Percentiles rank a stretch among this genome's conserved stretches.
phyloP scores from a whole-genome alignment of 805 yeast genomes.

The Teunomyces atbi region DNA sequence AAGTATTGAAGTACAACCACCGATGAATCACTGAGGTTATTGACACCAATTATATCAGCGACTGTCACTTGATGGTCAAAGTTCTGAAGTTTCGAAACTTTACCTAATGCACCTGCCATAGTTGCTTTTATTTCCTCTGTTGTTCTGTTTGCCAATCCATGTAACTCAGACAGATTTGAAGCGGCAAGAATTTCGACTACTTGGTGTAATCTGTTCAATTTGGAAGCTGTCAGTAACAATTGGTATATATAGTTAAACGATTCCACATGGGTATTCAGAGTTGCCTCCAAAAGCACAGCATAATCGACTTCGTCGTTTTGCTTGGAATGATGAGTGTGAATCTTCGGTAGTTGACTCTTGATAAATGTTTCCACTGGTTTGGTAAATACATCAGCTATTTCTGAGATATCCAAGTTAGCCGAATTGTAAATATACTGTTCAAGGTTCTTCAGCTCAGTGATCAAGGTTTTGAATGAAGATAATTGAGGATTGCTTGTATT shows the following conservation, averaged over 20 bases:
- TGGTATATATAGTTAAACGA: constrained; percentile 55
- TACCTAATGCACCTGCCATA: constrained; percentile 39
- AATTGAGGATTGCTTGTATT: constrained; percentile 34
- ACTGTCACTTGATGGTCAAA: constrained; percentile 20
- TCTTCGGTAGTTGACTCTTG: constrained; percentile 24
- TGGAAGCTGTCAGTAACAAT: constrained; percentile 56
- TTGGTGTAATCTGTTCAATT: constrained; percentile 58
- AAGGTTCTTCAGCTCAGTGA: constrained; percentile 37
- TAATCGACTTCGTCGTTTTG: constrained; percentile 20
- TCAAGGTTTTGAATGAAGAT: constrained; percentile 32
- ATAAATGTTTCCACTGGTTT: constrained; percentile 31
- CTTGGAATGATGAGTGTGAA: constrained; percentile 22
- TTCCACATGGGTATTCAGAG: constrained; percentile 28
- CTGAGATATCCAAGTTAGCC: constrained; percentile 56
- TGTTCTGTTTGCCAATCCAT: constrained; percentile 57
- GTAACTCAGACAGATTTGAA: constrained; percentile 60
- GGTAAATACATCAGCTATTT: constrained; percentile 41
- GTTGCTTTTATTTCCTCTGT: constrained; percentile 63
- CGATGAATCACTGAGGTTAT: constrained; percentile 44
- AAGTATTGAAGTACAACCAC: constrained; percentile 64
- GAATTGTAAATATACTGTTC: constrained; percentile 56
- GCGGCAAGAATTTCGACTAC: constrained; percentile 54
- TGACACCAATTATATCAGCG: constrained; percentile 24
- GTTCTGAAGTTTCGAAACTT: constrained; percentile 28
- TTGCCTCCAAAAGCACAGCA: constrained; percentile 31